A percentile compares a stretch with the other conserved stretches of the same genome.
phyloP scores from a whole-genome alignment of 345 rosid species.

The Arabidopsis suecica region DNA sequence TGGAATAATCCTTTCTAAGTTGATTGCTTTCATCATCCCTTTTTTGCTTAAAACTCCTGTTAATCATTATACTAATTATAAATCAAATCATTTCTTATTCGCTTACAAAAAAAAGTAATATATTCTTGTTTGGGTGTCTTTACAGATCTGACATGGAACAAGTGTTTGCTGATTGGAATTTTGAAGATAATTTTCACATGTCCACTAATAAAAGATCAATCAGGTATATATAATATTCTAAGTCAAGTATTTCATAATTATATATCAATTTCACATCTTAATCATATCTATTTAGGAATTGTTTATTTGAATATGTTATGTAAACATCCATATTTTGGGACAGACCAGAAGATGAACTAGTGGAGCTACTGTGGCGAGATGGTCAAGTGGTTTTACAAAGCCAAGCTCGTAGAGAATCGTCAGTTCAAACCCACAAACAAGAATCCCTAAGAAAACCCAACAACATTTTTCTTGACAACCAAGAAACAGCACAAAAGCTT shows the following conservation, averaged over 20 bases:
- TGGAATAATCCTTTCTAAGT: slow-evolving; percentile 23
- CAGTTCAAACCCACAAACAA: slow-evolving; percentile 34
- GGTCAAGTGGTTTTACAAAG: slow-evolving; percentile 74
- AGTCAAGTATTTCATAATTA: background rate
- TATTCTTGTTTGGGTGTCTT: slow-evolving; percentile 19
- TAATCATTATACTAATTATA: slow-evolving; percentile 29
- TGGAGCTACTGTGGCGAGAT: slow-evolving; percentile 72
- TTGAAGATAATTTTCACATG: slow-evolving; percentile 56
- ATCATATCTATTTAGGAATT: background rate
- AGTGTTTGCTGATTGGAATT: slow-evolving; percentile 64
- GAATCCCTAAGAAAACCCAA: slow-evolving; percentile 24
- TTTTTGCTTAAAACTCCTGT: background rate
- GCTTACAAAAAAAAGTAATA: slow-evolving; percentile 10
- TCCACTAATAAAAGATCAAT: slow-evolving; percentile 51
- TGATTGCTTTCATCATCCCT: slow-evolving; percentile 41
- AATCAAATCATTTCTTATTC: slow-evolving; percentile 19
- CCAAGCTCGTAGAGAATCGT: slow-evolving; percentile 57
- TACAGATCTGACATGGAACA: slow-evolving; percentile 63
- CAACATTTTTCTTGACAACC: slow-evolving; percentile 26
- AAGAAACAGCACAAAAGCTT: slow-evolving; percentile 25
- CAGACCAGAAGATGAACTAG: slow-evolving; percentile 70
- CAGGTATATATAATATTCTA: slow-evolving; percentile 45
- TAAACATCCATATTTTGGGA: background rate
- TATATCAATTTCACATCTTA: background rate
- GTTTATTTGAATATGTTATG: slow-evolving; percentile 24